A percentile compares a stretch with the other conserved stretches of the same genome.
These are phyloP conservation scores for Boletus patriciae DNA, from an alignment of 768 basidiomycete species.

Conservation along the genomic window DNA sequence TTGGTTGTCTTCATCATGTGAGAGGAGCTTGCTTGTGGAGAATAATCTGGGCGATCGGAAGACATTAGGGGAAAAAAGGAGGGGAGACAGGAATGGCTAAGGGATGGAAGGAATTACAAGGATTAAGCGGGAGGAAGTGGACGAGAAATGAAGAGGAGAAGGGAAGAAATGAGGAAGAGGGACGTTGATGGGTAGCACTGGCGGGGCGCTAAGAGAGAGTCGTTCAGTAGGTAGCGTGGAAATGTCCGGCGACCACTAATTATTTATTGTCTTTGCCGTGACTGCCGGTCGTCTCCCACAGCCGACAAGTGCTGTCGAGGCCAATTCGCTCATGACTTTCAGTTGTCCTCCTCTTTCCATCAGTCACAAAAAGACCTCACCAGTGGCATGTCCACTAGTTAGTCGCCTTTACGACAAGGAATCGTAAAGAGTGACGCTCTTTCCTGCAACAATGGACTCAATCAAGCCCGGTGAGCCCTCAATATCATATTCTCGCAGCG, in stretches of 20 bases:
- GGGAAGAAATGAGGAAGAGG: conserved; percentile 33
- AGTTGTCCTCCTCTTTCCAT: not conserved
- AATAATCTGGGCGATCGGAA: conserved; percentile 39
- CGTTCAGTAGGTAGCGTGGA: conserved; percentile 31
- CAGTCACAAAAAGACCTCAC: no score
- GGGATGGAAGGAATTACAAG: conserved; percentile 24
- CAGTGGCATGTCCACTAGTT: no score
- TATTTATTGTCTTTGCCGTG: conserved; percentile 31
- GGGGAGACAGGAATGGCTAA: conserved; percentile 10
- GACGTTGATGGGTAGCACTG: conserved; percentile 21
- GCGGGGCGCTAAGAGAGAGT: conserved; percentile 16
- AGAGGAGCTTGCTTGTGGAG: conserved; percentile 63
- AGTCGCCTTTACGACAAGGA: no score
- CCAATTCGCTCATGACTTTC: not conserved
- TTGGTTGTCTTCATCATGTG: conserved; percentile 99
- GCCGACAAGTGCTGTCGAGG: not conserved
- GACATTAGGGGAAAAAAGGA: conserved; percentile 36
- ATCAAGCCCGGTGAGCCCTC: no score
- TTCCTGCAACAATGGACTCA: not conserved
- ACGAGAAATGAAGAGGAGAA: conserved; percentile 33
- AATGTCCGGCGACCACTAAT: conserved; percentile 16
- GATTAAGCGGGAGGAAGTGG: conserved; percentile 18
- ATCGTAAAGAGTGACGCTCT: not conserved
- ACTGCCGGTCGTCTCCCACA: conserved; percentile 21
- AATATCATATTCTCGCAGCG: not conserved